Percentiles rank a stretch among this genome's conserved stretches.
Conservation (phyloP, 441 rosid species). For the Jatropha podagrica region DNA sequence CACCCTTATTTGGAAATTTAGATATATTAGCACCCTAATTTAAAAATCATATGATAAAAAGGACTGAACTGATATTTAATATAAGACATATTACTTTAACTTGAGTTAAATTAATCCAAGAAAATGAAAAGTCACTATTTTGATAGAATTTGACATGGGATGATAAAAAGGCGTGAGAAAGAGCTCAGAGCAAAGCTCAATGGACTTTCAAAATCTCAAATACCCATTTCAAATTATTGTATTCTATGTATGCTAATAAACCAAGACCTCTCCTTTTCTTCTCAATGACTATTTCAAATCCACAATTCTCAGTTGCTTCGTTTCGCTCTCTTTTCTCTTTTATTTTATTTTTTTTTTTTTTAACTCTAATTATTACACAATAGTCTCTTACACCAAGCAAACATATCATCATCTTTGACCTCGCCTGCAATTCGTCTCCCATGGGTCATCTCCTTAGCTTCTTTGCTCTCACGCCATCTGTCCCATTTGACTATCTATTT, state of each 20-base stretch:
- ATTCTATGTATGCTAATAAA: not conserved
- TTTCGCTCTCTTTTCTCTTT: not conserved
- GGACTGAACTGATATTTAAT: too few relatives aligned
- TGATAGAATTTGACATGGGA: too few relatives aligned
- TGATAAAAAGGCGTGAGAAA: too few relatives aligned
- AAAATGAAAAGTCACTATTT: too few relatives aligned
- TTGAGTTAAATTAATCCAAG: too few relatives aligned
- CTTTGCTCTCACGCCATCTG: slow-evolving; percentile 22
- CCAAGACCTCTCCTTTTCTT: not conserved
- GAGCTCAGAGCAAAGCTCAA: too few relatives aligned
- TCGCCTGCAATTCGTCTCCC: slow-evolving; percentile 11
- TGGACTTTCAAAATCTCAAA: too few relatives aligned
- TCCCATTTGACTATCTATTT: slow-evolving; percentile 20
- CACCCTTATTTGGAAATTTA: too few relatives aligned
- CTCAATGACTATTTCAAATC: not conserved
- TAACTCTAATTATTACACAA: not conserved
- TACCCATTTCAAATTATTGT: too few relatives aligned
- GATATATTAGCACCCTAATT: too few relatives aligned
- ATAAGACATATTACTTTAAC: too few relatives aligned
- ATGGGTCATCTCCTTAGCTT: slow-evolving; percentile 21
- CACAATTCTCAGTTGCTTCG: not conserved
- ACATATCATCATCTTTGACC: slow-evolving; percentile 25
- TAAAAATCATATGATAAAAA: too few relatives aligned
- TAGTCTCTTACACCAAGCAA: slow-evolving; percentile 22
- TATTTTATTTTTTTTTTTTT: not conserved